phyloP scores from a whole-genome alignment of 441 rosid species.

The Lagerstroemia fauriei region DNA sequence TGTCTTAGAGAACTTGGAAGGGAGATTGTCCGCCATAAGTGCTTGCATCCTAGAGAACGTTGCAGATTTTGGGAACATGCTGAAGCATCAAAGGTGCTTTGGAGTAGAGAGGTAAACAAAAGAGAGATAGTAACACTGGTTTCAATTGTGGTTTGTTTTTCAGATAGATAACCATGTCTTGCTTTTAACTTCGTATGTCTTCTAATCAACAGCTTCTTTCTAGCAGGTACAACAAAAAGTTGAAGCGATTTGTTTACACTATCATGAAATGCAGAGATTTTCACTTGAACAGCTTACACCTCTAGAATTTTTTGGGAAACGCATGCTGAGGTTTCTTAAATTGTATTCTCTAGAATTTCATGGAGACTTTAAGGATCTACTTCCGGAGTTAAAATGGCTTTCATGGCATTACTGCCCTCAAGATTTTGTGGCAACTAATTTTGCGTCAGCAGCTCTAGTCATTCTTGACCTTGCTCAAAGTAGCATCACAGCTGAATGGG shows the following conservation, averaged over 20 bases:
- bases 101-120: background rate
- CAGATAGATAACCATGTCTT: background rate
- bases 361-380: background rate
- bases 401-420: background rate
- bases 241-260: background rate
- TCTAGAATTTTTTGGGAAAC: background rate
- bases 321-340: background rate
- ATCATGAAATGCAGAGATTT: background rate
- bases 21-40: accelerated
- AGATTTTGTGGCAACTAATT: background rate
- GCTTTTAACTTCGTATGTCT: background rate
- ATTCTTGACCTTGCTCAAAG: background rate
- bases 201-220: background rate
- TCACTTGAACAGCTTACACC: background rate
- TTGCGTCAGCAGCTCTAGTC: background rate
- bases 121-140: background rate
- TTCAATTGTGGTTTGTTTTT: background rate
- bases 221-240: background rate
- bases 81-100: background rate
- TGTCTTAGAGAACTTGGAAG: background rate
- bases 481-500: background rate
- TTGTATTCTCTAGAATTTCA: background rate
- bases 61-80: background rate
- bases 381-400: background rate
- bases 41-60: accelerated